Percentiles rank a stretch among this genome's conserved stretches.
phyloP scores from a whole-genome alignment of 768 basidiomycete genomes.

The Tricholoma hemisulphureum region DNA sequence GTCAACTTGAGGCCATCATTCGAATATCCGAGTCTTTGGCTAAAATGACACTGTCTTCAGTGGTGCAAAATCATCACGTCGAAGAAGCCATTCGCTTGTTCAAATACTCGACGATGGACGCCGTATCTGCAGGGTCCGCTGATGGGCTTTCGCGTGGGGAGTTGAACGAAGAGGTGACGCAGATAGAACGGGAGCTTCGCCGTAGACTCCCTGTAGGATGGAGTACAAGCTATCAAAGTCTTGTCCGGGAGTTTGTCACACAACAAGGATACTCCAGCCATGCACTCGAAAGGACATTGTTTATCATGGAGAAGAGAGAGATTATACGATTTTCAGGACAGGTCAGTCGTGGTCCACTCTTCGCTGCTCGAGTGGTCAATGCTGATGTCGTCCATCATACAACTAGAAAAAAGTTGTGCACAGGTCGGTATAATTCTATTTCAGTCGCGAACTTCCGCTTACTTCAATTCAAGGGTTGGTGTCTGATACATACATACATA shows the following conservation, averaged over 20 bases:
- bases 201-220: constrained; percentile 88
- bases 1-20: constrained; percentile 97
- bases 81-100: constrained; percentile 98
- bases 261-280: constrained; percentile 89
- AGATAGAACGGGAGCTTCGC: constrained; percentile 85
- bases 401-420: constrained; percentile 49
- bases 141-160: constrained; percentile 92
- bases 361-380: not conserved
- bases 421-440: constrained; percentile 22
- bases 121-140: constrained; percentile 89
- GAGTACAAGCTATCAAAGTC: constrained; percentile 94
- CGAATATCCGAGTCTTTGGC: constrained; percentile 97
- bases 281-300: constrained; percentile 88
- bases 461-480: constrained; percentile 16
- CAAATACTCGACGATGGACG: constrained; percentile 99
- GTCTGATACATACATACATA: constrained; percentile 10
- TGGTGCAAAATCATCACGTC: constrained; percentile 90
- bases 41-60: constrained; percentile 85
- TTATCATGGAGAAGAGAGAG: constrained; percentile 92
- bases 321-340: constrained; percentile 87
- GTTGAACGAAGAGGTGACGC: constrained; percentile 88
- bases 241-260: constrained; percentile 90
- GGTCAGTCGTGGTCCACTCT: constrained; percentile 32
- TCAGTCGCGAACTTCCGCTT: not conserved
- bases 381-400: constrained; percentile 6